Conservation (phyloP, 2,329 filamentous ascomycete genomes). For the Fusarium hainanense region DNA sequence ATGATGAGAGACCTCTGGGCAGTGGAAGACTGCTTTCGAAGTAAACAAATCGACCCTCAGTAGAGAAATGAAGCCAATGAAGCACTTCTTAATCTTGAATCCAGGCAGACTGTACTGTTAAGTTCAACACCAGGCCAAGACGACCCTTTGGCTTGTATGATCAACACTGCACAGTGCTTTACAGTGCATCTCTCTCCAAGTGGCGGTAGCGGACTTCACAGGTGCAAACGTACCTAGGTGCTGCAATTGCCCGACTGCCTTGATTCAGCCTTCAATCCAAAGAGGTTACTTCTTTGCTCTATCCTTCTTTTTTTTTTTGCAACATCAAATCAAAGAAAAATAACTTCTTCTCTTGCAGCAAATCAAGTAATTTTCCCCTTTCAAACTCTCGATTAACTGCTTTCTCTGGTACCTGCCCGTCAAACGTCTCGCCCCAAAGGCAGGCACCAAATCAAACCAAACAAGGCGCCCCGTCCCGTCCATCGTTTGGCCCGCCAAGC, state of each 20-base stretch:
- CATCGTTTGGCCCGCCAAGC: slow-evolving; percentile 35
- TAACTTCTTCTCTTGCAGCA: slow-evolving; percentile 4
- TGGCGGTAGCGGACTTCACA: slow-evolving; percentile 32
- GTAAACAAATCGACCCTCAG: neutral
- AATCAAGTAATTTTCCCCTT: slow-evolving; percentile 2
- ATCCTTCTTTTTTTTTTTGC: neutral
- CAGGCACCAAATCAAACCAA: slow-evolving; percentile 24
- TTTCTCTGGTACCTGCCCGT: slow-evolving; percentile 17
- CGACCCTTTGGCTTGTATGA: neutral
- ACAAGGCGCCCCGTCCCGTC: slow-evolving; percentile 22
- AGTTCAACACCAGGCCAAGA: neutral
- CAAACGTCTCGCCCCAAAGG: slow-evolving; percentile 20
- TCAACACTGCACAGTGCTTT: slow-evolving; percentile 14
- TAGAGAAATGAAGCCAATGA: neutral
- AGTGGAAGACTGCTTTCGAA: neutral
- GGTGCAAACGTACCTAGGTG: slow-evolving; percentile 8
- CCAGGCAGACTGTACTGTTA: neutral
- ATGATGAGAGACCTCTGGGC: neutral
- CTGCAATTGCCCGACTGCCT: slow-evolving; percentile 13
- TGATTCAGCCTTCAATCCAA: slow-evolving; percentile 12
- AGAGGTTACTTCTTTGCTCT: slow-evolving; percentile 3
- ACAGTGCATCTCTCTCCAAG: slow-evolving; percentile 15
- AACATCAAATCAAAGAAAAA: slow-evolving; percentile 8
- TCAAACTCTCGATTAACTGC: slow-evolving; percentile 22
- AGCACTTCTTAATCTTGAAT: neutral